Base-by-base conservation (phyloP, 2,329 filamentous ascomycete species). In the Phialocephala subalpina region DNA sequence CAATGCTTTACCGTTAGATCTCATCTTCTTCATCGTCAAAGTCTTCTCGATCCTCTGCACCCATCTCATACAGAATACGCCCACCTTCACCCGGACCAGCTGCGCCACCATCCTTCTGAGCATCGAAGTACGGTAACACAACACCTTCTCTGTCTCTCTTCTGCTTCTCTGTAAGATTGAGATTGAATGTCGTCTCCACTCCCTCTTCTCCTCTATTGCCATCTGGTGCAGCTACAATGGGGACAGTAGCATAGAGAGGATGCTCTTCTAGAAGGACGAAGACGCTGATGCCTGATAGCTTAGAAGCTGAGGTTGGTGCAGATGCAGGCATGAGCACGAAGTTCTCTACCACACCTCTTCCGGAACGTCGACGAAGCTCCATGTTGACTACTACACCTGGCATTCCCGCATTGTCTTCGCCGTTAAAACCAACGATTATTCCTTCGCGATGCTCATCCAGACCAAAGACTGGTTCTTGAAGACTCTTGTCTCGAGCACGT, bases 61-160 rank as follows among this genome's bases (percentile, higher is more conserved):
- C 95, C 92, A 98, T 97, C 73, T 98, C 95, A 77, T 99, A 99
- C 74, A 99, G 77, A 70, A 99, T 99, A 67, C 95, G 86, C 0
- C 96, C 96, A 4, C 96, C 95, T 74, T 97, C 93, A 0, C 94
- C 94, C 0, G 87, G 86, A 0, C 89, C 90, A 6, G 45, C 61
- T 1, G 87, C 85, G 0, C 89, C 90, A 60, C 89, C 86, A 57
- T 90, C 91, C 61, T 89, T 92, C 84, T 99, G 96, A 27, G 96
- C 96, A 82, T 99, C 96, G 79, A 97, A 97, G 78, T 99, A 98
- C 18, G 96, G 96, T 78, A 98, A 78, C 47, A 98, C 92, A 9
- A 99, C 92, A 0, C 92, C 92, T 74, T 97, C 95, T 29, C 96
- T 83, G 59, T 97, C 95, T 70, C 86, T 84, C 73, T 92, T 87